Evolutionary conservation across 2,329 filamentous ascomycete genomes (phyloP), one percentile per base, ranked within the genome.

Genomic region (Colletotrichum orbiculare): DNA sequence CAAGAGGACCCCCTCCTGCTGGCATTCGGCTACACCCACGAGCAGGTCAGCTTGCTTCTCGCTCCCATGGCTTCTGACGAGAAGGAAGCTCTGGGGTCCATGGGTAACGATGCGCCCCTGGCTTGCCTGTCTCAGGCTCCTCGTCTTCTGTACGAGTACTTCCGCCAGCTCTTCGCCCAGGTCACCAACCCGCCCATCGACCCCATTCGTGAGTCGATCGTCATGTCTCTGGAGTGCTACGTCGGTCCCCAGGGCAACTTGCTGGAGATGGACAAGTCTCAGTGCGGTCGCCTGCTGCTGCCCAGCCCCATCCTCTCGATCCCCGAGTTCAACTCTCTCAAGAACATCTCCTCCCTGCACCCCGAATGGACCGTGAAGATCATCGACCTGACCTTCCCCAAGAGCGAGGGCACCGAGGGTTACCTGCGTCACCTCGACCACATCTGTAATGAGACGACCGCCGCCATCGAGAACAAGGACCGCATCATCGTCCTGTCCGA

Each of bases 131-230:
- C 95, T n/a, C 87, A 92, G 69, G 92, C 94, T 68, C 94, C 95
- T 71, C 92, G 94, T 71, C 84, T 97, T 58, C 87, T 97, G 17
- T 97, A 92, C 78, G 95, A 97, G 78, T 98, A 98, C 82, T 98
- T 98, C 90, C 90, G 95, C 68, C 93, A 98, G 82, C 89, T 98
- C 47, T 98, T 98, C 77, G 95, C 95, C 9, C 95, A 98, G 81
- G 95, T 98, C 77, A 98, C 95, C 67, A 98, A 98, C 79, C 95
- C 95, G 71, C 95, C 95, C 12, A 98, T 98, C 74, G 95, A 98
- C 75, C 95, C 95, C 38, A 98, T 98, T 72, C 88, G 95, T 78
- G 95, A 98, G 84, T 95, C 94, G 35, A 96, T 97, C 73, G 95
- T 98, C 78, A 98, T 98, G 95, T 97, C 95, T 60, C 82, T 98